Base-by-base conservation (phyloP, 2,329 filamentous ascomycete genomes). In the Daldinia sp. region DNA sequence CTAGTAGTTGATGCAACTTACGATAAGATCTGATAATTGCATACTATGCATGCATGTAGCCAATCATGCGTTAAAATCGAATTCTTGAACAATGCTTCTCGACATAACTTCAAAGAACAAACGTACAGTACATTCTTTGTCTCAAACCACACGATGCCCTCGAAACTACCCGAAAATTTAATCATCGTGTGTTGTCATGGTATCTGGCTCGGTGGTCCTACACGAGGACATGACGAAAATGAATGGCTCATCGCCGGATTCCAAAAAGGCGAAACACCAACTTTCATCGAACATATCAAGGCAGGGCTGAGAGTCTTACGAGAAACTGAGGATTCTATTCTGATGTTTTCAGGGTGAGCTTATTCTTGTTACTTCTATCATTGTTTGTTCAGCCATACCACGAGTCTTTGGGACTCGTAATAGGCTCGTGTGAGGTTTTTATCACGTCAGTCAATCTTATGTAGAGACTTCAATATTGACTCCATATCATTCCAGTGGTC, bases 111-210 rank as follows among this genome's bases (percentile, higher is more conserved):
- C 48, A 7, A 39, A 55, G 33, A 53, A 55, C 30, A 20, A 39
- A 30, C 10, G 6, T 18, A 53, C 28, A 30, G 20, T 23, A 3
- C 15, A 53, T n/a, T 9, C 9, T 13, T 6, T 15, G 10, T 39
- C 35, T 4, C 59, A 44, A 41, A 28, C 30, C 33, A 15, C 35
- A 18, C 6, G 18, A 67, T 62, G 63, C 18, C 26, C 2, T n/a
- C 4, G 1, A 46, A 44, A 13, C 65, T 60, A 0, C 80, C 82
- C 30, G 79, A 79, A 4, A 86, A 92, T 71, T 85, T 97, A 10
- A 88, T 97, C 58, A 82, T 97, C 54, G 91, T 97, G 57, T 96
- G 93, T 82, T 94, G 93, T 78, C 93, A 97, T 80, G 92, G 89
- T 30, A 93, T 95, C 65, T 97, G 92, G 85, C 80, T 84, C 13